phyloP scores from a whole-genome alignment of 352 stramenopile genomes.

The Pythium scleroteichum region DNA sequence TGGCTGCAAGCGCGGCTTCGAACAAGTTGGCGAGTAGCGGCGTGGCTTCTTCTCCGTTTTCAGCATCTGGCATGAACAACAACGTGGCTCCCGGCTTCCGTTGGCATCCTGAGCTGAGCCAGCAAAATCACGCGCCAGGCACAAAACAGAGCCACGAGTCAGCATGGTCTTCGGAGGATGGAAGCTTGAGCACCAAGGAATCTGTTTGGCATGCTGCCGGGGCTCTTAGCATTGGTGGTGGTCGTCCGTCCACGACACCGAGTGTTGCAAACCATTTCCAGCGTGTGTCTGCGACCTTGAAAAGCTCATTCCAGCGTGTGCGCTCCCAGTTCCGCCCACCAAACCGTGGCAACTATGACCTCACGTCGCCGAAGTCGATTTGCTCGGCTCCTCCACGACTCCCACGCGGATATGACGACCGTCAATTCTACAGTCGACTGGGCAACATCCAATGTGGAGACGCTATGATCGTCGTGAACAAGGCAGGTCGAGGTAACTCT shows the following conservation, averaged over 20 bases:
- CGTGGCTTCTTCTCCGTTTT: slow-evolving; percentile 5
- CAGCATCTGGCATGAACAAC: slow-evolving; percentile 3
- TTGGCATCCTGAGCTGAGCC: slow-evolving; percentile 20
- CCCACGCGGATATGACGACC: slow-evolving; percentile 44
- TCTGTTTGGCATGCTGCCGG: slow-evolving; percentile 34
- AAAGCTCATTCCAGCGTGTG: slow-evolving; percentile 38
- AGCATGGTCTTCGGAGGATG: slow-evolving; percentile 23
- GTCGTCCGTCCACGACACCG: slow-evolving; percentile 12
- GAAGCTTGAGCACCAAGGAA: slow-evolving; percentile 35
- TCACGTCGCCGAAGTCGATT: slow-evolving; percentile 50
- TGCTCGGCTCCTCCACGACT: slow-evolving; percentile 39
- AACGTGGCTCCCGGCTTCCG: slow-evolving; percentile 21
- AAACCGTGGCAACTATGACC: slow-evolving; percentile 3
- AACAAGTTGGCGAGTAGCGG: slow-evolving; percentile 12
- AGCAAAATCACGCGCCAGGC: slow-evolving; percentile 11
- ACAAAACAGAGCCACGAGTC: slow-evolving; percentile 17
- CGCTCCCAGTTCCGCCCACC: slow-evolving; percentile 29
- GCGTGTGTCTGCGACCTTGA: slow-evolving; percentile 40
- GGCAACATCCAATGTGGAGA: slow-evolving; percentile 33
- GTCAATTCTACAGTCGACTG: slow-evolving; percentile 43
- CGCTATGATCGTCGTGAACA: slow-evolving; percentile 24
- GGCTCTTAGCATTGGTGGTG: slow-evolving; percentile 20
- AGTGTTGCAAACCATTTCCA: slow-evolving; percentile 37
- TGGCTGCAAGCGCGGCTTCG: background rate
- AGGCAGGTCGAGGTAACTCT: slow-evolving; percentile 5